These are phyloP conservation scores for Trametes cinnabarina DNA, from an alignment of 768 basidiomycete genomes.

Conservation along the genomic window DNA sequence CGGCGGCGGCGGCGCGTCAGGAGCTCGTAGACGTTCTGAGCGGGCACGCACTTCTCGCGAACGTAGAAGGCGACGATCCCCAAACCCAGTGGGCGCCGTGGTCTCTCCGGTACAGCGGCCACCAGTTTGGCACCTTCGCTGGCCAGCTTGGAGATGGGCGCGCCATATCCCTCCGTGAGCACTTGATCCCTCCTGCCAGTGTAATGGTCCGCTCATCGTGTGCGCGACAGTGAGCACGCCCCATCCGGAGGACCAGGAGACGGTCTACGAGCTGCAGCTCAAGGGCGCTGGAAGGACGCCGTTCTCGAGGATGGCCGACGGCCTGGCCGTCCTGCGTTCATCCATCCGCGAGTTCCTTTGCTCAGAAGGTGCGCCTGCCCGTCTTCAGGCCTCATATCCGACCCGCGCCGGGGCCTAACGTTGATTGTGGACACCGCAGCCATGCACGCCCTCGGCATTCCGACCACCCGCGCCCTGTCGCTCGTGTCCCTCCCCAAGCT, in stretches of 20 bases:
- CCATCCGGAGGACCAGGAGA: conserved; percentile 54
- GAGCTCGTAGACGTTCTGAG: conserved; percentile 81
- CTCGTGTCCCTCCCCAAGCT: conserved; percentile 73
- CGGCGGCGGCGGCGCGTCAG: conserved; percentile 56
- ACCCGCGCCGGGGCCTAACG: too few species aligned
- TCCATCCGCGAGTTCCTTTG: conserved; percentile 93
- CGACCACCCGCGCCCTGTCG: conserved; percentile 84
- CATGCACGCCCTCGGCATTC: conserved; percentile 78
- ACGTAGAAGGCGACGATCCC: conserved; percentile 32
- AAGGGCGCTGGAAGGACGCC: conserved; percentile 95
- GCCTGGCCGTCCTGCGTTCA: conserved; percentile 91
- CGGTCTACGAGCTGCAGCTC: conserved; percentile 82
- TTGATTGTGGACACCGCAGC: conserved; percentile 38
- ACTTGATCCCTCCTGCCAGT: not conserved
- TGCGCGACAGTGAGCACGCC: conserved; percentile 66
- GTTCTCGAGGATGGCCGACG: conserved; percentile 89
- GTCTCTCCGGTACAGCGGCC: conserved; percentile 88
- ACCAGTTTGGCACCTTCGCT: conserved; percentile 88
- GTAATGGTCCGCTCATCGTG: not conserved
- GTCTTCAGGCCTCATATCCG: not conserved
- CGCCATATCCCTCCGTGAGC: conserved; percentile 76
- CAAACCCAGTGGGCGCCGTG: conserved; percentile 53
- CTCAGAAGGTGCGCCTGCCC: conserved; percentile 68
- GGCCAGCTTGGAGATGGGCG: conserved; percentile 96
- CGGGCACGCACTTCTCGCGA: conserved; percentile 71